Evolutionary conservation across 257 asterid species (phyloP).

Genomic region (Ajuga chamaepitys): DNA sequence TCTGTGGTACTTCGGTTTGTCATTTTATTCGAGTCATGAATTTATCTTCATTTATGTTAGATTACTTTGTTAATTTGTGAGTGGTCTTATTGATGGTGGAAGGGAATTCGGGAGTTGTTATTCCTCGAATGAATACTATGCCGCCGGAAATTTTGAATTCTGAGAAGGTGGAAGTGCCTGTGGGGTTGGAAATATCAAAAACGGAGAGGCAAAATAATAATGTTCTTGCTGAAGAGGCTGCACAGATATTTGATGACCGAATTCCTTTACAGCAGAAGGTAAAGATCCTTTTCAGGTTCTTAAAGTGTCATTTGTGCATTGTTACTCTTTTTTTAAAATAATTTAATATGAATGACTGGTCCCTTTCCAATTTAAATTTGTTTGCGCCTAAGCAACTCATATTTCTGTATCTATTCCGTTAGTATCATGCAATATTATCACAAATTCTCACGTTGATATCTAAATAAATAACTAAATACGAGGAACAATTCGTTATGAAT

Average conservation of each 20-base stretch:
- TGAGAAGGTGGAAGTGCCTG: slow-evolving; percentile 30
- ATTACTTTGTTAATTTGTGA: slow-evolving; percentile 16
- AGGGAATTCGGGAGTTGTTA: slow-evolving; percentile 38
- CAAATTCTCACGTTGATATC: background rate
- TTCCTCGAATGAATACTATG: slow-evolving; percentile 40
- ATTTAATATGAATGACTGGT: background rate
- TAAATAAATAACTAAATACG: background rate
- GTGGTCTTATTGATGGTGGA: slow-evolving; percentile 24
- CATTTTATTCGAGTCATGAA: background rate
- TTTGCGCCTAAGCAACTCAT: background rate
- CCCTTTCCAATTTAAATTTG: background rate
- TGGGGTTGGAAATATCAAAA: slow-evolving; percentile 53
- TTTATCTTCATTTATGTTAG: background rate
- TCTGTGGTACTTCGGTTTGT: background rate
- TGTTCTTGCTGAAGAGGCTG: slow-evolving; percentile 63
- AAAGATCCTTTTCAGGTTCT: slow-evolving; percentile 13
- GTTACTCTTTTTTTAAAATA: background rate
- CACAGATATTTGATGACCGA: slow-evolving; percentile 64
- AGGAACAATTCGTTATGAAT: background rate
- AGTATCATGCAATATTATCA: background rate
- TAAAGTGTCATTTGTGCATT: background rate
- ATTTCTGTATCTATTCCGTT: background rate
- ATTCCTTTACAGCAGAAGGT: slow-evolving; percentile 82
- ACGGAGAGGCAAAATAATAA: slow-evolving; percentile 52
- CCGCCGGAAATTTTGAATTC: slow-evolving; percentile 43